Base-by-base conservation (phyloP, 108 stramenopile genomes). In the Asterionellopsis glacialis region DNA sequence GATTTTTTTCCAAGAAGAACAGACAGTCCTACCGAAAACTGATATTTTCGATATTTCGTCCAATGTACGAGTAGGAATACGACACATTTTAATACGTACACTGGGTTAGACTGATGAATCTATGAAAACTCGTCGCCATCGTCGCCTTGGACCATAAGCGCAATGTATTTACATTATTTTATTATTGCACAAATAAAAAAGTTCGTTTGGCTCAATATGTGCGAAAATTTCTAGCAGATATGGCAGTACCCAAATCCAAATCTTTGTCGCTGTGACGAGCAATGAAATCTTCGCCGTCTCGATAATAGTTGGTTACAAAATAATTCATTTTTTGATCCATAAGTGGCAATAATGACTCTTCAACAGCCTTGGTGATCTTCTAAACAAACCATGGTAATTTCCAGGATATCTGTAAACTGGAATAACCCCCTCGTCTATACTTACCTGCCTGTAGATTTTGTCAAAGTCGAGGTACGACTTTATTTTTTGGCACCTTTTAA, bases 371-470 rank as follows among this genome's bases (percentile, higher is more conserved):
- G 69, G 82, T 89, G 47, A 89, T 67, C 57, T 53, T 25, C 19
- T 70, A 45, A 9, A 79, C 77, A 14, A 77, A 72, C 88, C 88
- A 15, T 60, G 58, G 52, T 89, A 89, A 67, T 89, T 89, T 16
- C 88, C 88, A 4, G 88, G 88, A 64, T 89, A 89, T 24, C 88
- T 74, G 50, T 86, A 86, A 0, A 82, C 57, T 6, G 84, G 84
- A 27, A 86, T 55, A 63, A 80, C 21, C 16, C 47, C 47, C 18
- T 33, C 23, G 0, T 65, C 57, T 9, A 81, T 48, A 63, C 84
- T 83, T n/a, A n/a, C n/a, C n/a, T 0, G 84, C 88, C 59, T 89
- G 88, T 25, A 89, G 59, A 63, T 85, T 89, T 72, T 89, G 88
- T n/a, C n/a, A n/a, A 18, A 85, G 59, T 38, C 88, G 55, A 1